A percentile compares a stretch with the other conserved stretches of the same genome.
Evolutionary conservation across 2,329 filamentous ascomycete genomes (phyloP).

Genomic region (Karstenula rhodostoma): DNA sequence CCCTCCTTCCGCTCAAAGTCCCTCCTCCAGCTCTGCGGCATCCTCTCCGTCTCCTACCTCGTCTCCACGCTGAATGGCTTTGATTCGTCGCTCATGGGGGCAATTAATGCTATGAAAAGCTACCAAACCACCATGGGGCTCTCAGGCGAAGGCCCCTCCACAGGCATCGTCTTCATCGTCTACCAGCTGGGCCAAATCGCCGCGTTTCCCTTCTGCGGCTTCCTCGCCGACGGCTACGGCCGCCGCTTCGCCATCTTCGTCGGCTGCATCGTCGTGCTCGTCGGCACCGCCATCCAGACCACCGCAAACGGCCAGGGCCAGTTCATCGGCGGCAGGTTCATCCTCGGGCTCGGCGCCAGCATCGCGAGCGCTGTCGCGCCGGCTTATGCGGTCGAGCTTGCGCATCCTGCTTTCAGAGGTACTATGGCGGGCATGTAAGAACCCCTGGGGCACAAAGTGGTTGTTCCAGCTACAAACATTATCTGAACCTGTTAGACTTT

Average conservation of each 20-base stretch:
- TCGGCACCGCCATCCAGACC: constrained; percentile 61
- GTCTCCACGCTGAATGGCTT: constrained; percentile 47
- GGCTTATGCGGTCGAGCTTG: constrained; percentile 67
- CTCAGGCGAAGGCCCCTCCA: constrained; percentile 57
- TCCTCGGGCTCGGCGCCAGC: constrained; percentile 58
- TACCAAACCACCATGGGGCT: constrained; percentile 62
- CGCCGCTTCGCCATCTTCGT: constrained; percentile 65
- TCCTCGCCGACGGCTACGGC: constrained; percentile 55
- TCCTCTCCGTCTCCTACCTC: constrained; percentile 46
- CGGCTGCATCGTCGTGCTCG: constrained; percentile 61
- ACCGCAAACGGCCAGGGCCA: constrained; percentile 58
- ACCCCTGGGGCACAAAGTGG: too few species aligned
- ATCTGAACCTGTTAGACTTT: too few species aligned
- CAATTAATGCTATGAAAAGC: constrained; percentile 62
- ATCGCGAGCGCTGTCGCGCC: constrained; percentile 66
- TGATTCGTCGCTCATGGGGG: constrained; percentile 53
- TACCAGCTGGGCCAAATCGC: constrained; percentile 61
- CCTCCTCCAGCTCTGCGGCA: constrained; percentile 45
- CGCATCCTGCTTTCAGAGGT: constrained; percentile 68
- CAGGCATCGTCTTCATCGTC: constrained; percentile 57
- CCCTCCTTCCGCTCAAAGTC: constrained; percentile 38
- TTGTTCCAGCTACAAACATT: too few species aligned
- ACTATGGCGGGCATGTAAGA: constrained; percentile 68
- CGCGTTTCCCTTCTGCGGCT: constrained; percentile 56
- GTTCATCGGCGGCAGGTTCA: constrained; percentile 61